Conservation (phyloP, 768 basidiomycete species). For the Kondoa malvinella region DNA sequence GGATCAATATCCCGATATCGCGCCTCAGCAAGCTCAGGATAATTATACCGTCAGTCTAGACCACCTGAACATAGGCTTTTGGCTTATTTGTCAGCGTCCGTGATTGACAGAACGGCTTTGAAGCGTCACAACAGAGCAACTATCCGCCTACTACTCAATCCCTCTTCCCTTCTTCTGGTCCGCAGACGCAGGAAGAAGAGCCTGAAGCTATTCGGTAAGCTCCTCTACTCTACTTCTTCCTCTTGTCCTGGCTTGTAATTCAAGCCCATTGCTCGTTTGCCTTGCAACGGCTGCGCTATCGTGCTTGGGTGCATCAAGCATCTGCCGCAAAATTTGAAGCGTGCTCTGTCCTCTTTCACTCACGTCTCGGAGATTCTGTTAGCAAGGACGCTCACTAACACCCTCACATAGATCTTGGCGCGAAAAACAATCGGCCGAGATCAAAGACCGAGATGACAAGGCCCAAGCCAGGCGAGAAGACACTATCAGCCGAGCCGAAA, state of each 20-base stretch:
- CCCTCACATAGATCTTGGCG: constrained; percentile 56
- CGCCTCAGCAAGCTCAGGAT: not conserved
- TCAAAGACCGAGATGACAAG: constrained; percentile 61
- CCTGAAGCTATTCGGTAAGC: constrained; percentile 16
- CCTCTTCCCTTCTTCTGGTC: constrained; percentile 1
- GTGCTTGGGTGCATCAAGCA: no score
- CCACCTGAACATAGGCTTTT: not conserved
- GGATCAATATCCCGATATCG: not conserved
- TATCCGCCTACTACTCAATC: not conserved
- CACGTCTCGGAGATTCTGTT: not conserved
- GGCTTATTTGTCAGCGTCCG: not conserved
- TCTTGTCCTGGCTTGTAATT: no score
- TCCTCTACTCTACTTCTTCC: not conserved
- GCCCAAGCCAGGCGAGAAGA: constrained; percentile 62
- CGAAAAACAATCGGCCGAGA: constrained; percentile 66
- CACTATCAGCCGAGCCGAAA: constrained; percentile 65
- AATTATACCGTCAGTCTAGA: not conserved
- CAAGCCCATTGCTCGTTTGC: no score
- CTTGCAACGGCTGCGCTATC: no score
- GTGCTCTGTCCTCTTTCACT: not conserved
- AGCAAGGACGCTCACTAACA: not conserved
- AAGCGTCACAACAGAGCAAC: not conserved
- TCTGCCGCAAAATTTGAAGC: not conserved
- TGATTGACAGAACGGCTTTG: constrained; percentile 4
- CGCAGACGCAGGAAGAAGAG: constrained; percentile 13